Conservation (phyloP, 2,329 filamentous ascomycete genomes). For the Colletotrichum tofieldiae region DNA sequence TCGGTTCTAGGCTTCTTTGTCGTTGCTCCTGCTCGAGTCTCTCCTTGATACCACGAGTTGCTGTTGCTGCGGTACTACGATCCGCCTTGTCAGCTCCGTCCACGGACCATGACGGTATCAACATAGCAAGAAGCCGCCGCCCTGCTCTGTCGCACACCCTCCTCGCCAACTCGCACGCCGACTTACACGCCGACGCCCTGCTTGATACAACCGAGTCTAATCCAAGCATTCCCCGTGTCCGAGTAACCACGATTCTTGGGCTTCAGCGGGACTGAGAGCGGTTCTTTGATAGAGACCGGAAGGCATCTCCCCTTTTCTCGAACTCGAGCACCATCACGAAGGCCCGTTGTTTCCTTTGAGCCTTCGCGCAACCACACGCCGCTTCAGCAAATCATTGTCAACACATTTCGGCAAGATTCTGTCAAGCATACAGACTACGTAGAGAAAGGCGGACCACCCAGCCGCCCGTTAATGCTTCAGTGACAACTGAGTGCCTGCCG, state of each 20-base stretch:
- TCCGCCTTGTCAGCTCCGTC: slow-evolving; percentile 14
- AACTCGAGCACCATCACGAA: neutral
- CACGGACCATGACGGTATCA: slow-evolving; percentile 36
- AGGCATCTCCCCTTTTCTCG: slow-evolving; percentile 4
- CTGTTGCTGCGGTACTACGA: slow-evolving; percentile 14
- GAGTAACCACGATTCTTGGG: slow-evolving; percentile 10
- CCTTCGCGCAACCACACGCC: neutral
- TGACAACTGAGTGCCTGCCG: neutral
- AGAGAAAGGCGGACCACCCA: neutral
- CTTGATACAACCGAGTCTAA: neutral
- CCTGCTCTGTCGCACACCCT: slow-evolving; percentile 1
- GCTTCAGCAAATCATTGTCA: neutral
- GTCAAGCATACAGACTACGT: neutral
- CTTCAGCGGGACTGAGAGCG: slow-evolving; percentile 39
- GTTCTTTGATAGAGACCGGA: slow-evolving; percentile 1
- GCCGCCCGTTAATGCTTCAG: neutral
- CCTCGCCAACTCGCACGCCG: slow-evolving; percentile 21
- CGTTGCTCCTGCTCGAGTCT: slow-evolving; percentile 39
- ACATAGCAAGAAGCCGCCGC: slow-evolving; percentile 27
- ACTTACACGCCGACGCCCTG: slow-evolving; percentile 24
- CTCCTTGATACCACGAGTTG: slow-evolving; percentile 42
- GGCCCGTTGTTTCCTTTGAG: neutral
- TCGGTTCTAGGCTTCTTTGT: slow-evolving; percentile 31
- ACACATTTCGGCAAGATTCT: neutral
- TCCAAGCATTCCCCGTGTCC: neutral